phyloP scores from a whole-genome alignment of 1,284 basidiomycete genomes.

The Trametes versicolor region DNA sequence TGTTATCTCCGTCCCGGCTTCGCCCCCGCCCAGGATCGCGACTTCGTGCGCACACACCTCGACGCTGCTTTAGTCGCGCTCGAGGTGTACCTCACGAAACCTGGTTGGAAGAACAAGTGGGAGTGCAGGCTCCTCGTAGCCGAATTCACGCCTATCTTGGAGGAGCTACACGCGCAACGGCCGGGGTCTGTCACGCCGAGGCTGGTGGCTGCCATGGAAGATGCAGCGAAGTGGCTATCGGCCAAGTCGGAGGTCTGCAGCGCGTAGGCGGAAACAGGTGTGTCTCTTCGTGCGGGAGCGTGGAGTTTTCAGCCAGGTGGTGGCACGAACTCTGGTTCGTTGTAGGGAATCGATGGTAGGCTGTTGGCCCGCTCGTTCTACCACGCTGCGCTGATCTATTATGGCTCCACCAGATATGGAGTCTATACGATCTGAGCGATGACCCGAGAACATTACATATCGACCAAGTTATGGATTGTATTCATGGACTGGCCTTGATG shows the following conservation, averaged over 20 bases:
- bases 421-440: no score
- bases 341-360: no score
- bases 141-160: background rate
- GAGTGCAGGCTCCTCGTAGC: background rate
- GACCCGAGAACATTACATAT: no score
- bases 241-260: background rate
- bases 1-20: conserved; percentile 3
- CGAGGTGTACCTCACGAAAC: background rate
- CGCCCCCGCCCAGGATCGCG: background rate
- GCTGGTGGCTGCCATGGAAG: background rate
- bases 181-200: background rate
- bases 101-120: background rate
- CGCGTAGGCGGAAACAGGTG: background rate
- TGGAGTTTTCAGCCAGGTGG: no score
- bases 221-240: background rate
- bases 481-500: no score
- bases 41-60: background rate
- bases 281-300: background rate
- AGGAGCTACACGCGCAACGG: background rate
- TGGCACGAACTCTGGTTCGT: no score
- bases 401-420: no score
- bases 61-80: background rate
- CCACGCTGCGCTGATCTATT: no score
- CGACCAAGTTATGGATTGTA: no score
- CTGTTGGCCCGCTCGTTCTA: no score